These are phyloP conservation scores for Cadophora gregata DNA, from an alignment of 2,329 filamentous ascomycete species.

Conservation along the genomic window DNA sequence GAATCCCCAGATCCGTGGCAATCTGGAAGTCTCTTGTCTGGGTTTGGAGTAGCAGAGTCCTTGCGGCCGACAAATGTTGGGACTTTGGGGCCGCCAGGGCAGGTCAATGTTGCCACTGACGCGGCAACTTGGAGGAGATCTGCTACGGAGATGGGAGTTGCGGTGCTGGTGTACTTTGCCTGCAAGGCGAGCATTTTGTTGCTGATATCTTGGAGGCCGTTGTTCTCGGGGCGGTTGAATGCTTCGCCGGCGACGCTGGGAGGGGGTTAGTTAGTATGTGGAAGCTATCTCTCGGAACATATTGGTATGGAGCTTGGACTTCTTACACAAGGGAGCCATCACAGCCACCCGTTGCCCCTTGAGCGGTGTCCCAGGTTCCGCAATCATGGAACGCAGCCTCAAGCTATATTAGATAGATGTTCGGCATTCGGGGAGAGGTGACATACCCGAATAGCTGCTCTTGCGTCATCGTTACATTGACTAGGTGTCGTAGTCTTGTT, in stretches of 20 bases:
- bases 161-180: conserved; percentile 20
- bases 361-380: conserved; percentile 27
- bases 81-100: conserved; percentile 28
- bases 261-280: not conserved
- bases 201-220: conserved; percentile 31
- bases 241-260: conserved; percentile 20
- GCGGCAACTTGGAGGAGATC: conserved; percentile 32
- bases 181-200: conserved; percentile 24
- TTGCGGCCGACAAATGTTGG: conserved; percentile 31
- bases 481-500: conserved; percentile 21
- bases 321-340: conserved; percentile 31
- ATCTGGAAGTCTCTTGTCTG: conserved; percentile 24
- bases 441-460: conserved; percentile 32
- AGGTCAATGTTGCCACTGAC: conserved; percentile 28
- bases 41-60: conserved; percentile 22
- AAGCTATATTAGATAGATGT: not conserved
- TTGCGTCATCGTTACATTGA: conserved; percentile 33
- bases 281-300: not conserved
- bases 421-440: not conserved
- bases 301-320: not conserved
- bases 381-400: conserved; percentile 34
- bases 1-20: conserved; percentile 9
- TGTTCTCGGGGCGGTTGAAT: conserved; percentile 26
- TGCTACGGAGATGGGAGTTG: conserved; percentile 19
- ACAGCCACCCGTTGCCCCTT: conserved; percentile 30